These are phyloP conservation scores for Musa itinerans DNA, from an alignment of 176 grass and related monocot genomes.

Conservation along the genomic window DNA sequence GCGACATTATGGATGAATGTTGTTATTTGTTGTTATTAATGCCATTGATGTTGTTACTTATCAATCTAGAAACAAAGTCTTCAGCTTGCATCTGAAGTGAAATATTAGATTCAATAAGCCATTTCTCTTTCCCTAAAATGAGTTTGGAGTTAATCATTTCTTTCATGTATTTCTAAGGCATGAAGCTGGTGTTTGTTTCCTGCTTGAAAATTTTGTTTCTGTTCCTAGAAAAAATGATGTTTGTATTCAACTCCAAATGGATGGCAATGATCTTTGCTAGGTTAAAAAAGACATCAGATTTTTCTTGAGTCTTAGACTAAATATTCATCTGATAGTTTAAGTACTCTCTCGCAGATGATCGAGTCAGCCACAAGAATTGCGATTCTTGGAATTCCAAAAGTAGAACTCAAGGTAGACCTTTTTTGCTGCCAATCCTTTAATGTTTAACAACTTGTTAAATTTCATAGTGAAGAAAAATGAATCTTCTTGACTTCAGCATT, in stretches of 20 bases:
- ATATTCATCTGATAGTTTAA: slow-evolving; percentile 27
- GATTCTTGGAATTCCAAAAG: slow-evolving; percentile 58
- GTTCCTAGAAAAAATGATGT: neutral
- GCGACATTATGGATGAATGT: no score
- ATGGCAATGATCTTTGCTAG: slow-evolving; percentile 25
- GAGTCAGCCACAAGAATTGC: slow-evolving; percentile 75
- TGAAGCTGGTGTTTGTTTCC: neutral
- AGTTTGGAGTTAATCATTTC: neutral
- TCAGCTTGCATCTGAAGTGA: neutral
- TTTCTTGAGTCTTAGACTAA: slow-evolving; percentile 41
- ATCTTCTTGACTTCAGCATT: slow-evolving; percentile 19
- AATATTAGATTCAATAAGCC: neutral
- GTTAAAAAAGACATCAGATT: slow-evolving; percentile 36
- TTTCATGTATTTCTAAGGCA: neutral
- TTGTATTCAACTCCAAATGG: neutral
- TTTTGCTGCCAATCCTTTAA: neutral
- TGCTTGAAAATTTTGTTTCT: neutral
- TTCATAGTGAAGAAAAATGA: neutral
- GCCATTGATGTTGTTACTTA: neutral
- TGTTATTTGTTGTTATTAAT: no score
- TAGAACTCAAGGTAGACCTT: slow-evolving; percentile 37
- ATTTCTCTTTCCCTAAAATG: neutral
- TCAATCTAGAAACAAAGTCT: neutral
- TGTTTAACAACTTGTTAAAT: neutral
- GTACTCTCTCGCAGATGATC: slow-evolving; percentile 29